phyloP scores from a whole-genome alignment of 2,329 filamentous ascomycete genomes.

The Monosporascus sp. region DNA sequence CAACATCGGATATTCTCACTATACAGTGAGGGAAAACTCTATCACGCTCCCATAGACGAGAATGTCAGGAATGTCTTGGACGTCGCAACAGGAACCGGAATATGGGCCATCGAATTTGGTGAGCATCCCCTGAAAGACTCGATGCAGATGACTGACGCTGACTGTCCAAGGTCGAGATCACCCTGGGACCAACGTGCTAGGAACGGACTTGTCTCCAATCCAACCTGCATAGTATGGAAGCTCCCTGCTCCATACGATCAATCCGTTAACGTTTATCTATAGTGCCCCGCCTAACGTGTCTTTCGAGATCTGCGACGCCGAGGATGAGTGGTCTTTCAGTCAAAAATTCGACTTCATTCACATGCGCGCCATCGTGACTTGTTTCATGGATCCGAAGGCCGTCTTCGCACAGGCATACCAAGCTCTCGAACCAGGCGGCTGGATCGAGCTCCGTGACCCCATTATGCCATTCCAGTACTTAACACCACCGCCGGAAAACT shows the following conservation, averaged over 20 bases:
- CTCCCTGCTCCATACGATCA: background rate
- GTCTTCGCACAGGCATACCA: conserved; percentile 14
- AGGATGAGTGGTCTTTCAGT: conserved; percentile 19
- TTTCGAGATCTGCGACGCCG: conserved; percentile 22
- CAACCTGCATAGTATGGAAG: conserved; percentile 15
- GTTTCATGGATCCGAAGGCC: conserved; percentile 14
- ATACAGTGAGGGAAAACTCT: conserved; percentile 15
- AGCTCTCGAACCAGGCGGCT: conserved; percentile 16
- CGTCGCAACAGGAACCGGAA: conserved; percentile 16
- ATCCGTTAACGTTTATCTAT: background rate
- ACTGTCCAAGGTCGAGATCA: conserved; percentile 12
- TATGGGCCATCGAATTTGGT: conserved; percentile 19
- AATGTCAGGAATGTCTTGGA: conserved; percentile 9
- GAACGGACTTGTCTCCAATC: conserved; percentile 18
- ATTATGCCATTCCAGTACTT: conserved; percentile 19
- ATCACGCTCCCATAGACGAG: conserved; percentile 12
- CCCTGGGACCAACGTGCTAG: conserved; percentile 11
- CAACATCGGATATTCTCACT: conserved; percentile 20
- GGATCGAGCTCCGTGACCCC: conserved; percentile 20
- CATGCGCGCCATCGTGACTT: conserved; percentile 19
- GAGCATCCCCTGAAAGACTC: background rate
- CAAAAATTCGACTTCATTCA: conserved; percentile 19
- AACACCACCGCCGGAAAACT: conserved; percentile 13
- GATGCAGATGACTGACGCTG: background rate
- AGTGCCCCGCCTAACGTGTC: conserved; percentile 17